A percentile compares a stretch with the other conserved stretches of the same genome.
phyloP scores from a whole-genome alignment of 2,329 filamentous ascomycete genomes.

The Parastagonospora nodorum region DNA sequence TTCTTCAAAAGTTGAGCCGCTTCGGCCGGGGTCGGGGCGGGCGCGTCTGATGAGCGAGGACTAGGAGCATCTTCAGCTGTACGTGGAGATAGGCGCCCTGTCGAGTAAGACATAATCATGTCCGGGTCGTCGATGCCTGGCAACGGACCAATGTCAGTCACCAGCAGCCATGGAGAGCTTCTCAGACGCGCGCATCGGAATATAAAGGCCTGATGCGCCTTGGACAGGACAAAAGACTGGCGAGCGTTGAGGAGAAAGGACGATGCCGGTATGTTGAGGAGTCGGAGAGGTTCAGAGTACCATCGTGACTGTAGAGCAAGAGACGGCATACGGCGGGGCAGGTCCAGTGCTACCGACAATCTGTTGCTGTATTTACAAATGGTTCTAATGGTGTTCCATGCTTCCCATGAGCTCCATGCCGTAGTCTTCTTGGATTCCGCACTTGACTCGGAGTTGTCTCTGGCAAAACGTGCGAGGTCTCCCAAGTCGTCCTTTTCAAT shows the following conservation, averaged over 20 bases:
- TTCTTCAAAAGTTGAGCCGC: constrained; percentile 55
- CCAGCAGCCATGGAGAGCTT: constrained; percentile 63
- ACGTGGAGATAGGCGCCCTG: constrained; percentile 48
- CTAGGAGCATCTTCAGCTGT: constrained; percentile 48
- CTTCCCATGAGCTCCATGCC: constrained; percentile 81
- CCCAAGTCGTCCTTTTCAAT: constrained; percentile 59
- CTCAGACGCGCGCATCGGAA: constrained; percentile 62
- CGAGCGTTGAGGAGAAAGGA: constrained; percentile 64
- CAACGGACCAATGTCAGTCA: constrained; percentile 63
- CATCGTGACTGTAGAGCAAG: constrained; percentile 62
- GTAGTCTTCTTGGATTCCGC: constrained; percentile 48
- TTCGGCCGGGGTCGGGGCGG: constrained; percentile 70
- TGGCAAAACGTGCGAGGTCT: constrained; percentile 58
- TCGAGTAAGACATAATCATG: constrained; percentile 43
- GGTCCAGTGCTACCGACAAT: constrained; percentile 70
- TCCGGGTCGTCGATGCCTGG: constrained; percentile 53
- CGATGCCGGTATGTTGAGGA: constrained; percentile 58
- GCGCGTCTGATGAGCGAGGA: constrained; percentile 23
- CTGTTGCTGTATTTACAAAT: constrained; percentile 83
- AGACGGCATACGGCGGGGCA: constrained; percentile 64
- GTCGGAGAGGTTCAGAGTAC: constrained; percentile 66
- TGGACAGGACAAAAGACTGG: constrained; percentile 63
- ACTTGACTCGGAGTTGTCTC: constrained; percentile 44
- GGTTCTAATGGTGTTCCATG: constrained; percentile 86
- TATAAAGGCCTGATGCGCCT: constrained; percentile 62